phyloP scores from a whole-genome alignment of 2,329 filamentous ascomycete genomes.

The Ceratocystiopsis brevicomis region DNA sequence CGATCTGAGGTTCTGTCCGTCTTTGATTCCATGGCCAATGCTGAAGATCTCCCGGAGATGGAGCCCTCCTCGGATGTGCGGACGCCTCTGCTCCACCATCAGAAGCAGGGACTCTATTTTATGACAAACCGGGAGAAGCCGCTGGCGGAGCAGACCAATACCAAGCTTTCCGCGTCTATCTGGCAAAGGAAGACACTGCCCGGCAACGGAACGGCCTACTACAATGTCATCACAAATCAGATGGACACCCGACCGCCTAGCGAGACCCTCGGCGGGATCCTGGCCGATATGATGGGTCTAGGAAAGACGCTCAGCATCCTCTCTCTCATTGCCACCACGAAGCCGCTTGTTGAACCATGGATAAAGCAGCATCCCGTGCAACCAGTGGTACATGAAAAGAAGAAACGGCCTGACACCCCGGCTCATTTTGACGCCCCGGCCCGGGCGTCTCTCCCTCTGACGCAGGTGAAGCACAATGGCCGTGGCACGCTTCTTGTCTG shows the following conservation, averaged over 20 bases:
- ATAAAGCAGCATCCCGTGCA: constrained; percentile 31
- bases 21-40: constrained; percentile 66
- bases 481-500: constrained; percentile 73
- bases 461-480: constrained; percentile 43
- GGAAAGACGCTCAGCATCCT: constrained; percentile 76
- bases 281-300: constrained; percentile 80
- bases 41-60: constrained; percentile 56
- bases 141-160: constrained; percentile 36
- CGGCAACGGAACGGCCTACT: constrained; percentile 40
- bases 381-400: constrained; percentile 21
- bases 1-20: constrained; percentile 68
- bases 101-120: constrained; percentile 78
- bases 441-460: constrained; percentile 27
- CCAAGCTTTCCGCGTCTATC: constrained; percentile 46
- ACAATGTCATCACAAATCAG: constrained; percentile 71
- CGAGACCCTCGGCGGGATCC: constrained; percentile 52
- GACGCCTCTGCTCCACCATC: constrained; percentile 60
- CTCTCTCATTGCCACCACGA: constrained; percentile 51
- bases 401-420: constrained; percentile 17
- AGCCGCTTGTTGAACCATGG: constrained; percentile 45
- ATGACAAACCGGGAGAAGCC: constrained; percentile 62
- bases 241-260: constrained; percentile 39
- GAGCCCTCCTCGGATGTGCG: constrained; percentile 43
- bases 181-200: constrained; percentile 46
- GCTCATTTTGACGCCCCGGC: constrained; percentile 20